Evolutionary conservation across 805 yeast genomes (phyloP), one percentile per base, ranked within the genome.

Genomic region (Cyberlindnera xishuangbannaensis): DNA sequence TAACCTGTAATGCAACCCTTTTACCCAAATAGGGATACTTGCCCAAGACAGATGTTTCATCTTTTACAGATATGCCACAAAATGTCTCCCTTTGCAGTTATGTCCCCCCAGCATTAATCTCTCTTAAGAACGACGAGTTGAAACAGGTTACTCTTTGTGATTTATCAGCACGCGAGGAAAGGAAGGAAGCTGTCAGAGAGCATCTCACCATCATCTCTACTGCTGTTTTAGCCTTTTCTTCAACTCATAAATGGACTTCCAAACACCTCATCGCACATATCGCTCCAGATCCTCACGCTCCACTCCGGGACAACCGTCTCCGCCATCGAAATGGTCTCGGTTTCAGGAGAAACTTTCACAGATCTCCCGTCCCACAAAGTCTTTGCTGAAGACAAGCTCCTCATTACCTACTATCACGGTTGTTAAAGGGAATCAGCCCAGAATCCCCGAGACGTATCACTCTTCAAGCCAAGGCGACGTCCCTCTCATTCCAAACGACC

Each of bases 261-360:
- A 34, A 5, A 25, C 36, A n/a, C 31, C 36, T 7, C 27, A 17
- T 6, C 6, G 27, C 15, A 11, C 9, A 15, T n/a, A 25, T 15
- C 19, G 26, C 6, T 13, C 28, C 13, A 22, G 25, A 18, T 17
- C 28, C 16, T 7, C 36, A 11, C 10, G 31, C 25, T 30, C 30
- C 14, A 27, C 33, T 10, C 31, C 28, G 8, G 33, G 16, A 18
- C 36, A 9, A 15, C 33, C 6, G 6, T 25, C 18, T 8, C 28
- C 28, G 25, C 15, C 44, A 5, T 47, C 50, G 9, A 47, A 42
- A 17, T 49, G 56, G 55, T 28, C 47, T 10, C 46, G 43, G 16
- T 29, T 49, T 20, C 55, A 50, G 21, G 50, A 40, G 18, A 47
- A 38, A 30, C 21, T 50, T 40, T 39, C 28, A 15, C 37, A 19